Conservation (phyloP, 768 basidiomycete genomes). For the Boletus subcaerulescens region DNA sequence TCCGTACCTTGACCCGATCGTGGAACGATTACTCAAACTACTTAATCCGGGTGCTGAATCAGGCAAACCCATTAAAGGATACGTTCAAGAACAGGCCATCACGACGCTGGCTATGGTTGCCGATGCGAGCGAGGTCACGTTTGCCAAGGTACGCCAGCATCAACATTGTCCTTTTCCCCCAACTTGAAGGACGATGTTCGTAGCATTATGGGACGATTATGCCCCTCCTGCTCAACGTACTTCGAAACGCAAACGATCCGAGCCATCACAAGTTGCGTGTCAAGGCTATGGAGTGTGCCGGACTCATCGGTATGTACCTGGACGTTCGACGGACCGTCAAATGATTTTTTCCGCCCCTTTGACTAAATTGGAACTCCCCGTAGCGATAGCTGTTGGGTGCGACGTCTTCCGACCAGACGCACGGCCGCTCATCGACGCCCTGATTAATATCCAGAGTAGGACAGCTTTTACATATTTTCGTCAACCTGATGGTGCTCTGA, state of each 20-base stretch:
- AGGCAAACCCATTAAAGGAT: constrained; percentile 43
- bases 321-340: not conserved
- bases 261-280: constrained; percentile 68
- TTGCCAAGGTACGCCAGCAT: constrained; percentile 54
- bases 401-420: constrained; percentile 79
- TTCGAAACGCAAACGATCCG: constrained; percentile 64
- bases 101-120: constrained; percentile 90
- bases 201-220: constrained; percentile 78
- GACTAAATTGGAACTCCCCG: not conserved
- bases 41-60: constrained; percentile 52
- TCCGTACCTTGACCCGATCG: constrained; percentile 78
- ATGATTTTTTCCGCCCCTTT: not conserved
- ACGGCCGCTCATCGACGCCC: constrained; percentile 61
- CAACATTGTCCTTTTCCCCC: too few species aligned
- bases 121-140: constrained; percentile 76
- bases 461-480: not conserved
- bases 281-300: constrained; percentile 92
- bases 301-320: constrained; percentile 64
- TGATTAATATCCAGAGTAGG: constrained; percentile 78
- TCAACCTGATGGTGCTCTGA: not conserved
- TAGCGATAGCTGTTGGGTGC: constrained; percentile 84
- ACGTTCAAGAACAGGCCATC: constrained; percentile 86
- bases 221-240: constrained; percentile 74
- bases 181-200: not conserved
- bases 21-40: constrained; percentile 57